Conservation (phyloP, 2,329 filamentous ascomycete genomes). For the Cadophora luteo-olivacea region DNA sequence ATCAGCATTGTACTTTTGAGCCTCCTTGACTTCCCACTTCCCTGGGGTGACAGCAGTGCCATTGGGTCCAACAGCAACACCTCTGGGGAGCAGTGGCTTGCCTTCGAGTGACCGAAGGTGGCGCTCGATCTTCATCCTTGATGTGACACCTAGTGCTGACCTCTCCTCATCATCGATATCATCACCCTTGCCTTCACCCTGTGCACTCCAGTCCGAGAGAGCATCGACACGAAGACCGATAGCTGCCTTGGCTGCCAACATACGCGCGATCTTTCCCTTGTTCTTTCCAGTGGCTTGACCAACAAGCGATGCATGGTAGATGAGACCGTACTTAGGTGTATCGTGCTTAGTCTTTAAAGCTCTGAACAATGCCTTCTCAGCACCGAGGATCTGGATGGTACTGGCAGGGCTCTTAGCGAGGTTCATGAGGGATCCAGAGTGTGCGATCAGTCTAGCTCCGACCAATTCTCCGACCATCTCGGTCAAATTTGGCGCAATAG, state of each 20-base stretch:
- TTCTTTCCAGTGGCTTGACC: slow-evolving; percentile 97
- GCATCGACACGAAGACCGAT: slow-evolving; percentile 94
- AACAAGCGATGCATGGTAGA: slow-evolving; percentile 91
- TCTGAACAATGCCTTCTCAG: slow-evolving; percentile 98
- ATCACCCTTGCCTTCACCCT: slow-evolving; percentile 67
- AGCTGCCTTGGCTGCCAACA: slow-evolving; percentile 91
- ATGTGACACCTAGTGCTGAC: slow-evolving; percentile 76
- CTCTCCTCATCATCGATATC: slow-evolving; percentile 87
- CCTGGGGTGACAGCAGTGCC: slow-evolving; percentile 66
- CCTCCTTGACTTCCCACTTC: slow-evolving; percentile 93
- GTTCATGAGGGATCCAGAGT: slow-evolving; percentile 92
- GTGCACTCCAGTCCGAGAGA: slow-evolving; percentile 75
- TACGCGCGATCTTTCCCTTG: slow-evolving; percentile 99
- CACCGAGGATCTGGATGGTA: slow-evolving; percentile 97
- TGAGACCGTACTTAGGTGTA: slow-evolving; percentile 96
- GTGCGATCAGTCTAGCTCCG: slow-evolving; percentile 91
- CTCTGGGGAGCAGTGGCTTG: slow-evolving; percentile 82
- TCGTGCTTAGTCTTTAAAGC: slow-evolving; percentile 99
- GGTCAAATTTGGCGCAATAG: slow-evolving; percentile 94
- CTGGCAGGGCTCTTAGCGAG: slow-evolving; percentile 94
- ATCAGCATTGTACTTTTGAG: slow-evolving; percentile 91
- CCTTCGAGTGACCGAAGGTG: slow-evolving; percentile 82
- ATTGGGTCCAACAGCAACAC: slow-evolving; percentile 76
- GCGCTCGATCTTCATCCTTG: slow-evolving; percentile 77
- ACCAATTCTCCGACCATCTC: slow-evolving; percentile 92